Base-by-base conservation (phyloP, 495 filamentous ascomycete genomes). In the Talaromyces liani region DNA sequence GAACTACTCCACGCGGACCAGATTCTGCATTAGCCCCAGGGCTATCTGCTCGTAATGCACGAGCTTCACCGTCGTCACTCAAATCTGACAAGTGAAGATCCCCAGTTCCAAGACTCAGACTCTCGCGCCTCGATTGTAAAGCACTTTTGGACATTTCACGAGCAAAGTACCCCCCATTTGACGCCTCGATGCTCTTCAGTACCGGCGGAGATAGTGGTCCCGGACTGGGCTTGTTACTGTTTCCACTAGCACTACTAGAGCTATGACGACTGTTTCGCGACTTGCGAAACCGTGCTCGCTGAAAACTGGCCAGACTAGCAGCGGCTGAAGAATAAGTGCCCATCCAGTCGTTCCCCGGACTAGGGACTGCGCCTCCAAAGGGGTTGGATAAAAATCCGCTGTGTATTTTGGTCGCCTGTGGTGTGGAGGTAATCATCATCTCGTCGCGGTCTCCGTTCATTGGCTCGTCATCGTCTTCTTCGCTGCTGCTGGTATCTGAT, bases 401-500 rank as follows among this genome's bases (percentile, higher is more conserved):
- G 1, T 66, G 69, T 51, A 77, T 69, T 33, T 73, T 75, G 61
- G 68, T 73, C n/a, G 69, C 78, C 72, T 77, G 77, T 64, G 76
- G 86, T 81, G 66, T 84, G 70, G 53, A 84, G 76, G 63, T 90
- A 84, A 59, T 89, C 88, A 62, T 88, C 33, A 86, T 79, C 62
- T 96, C 91, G 49, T 94, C 90, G 66, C 88, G 86, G 65, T 96
- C 91, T 57, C 88, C 82, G 27, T 82, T 91, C 87, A 94, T 92
- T 5, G 83, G 75, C 67, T 91, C 91, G 63, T 91, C 90, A 16
- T 90, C 87, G 57, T 85, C 89, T 0, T 88, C 90, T 60, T 84
- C 87, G 58, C 87, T 91, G 62, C 79, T 82, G 39, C 87, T 89
- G n/a, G 88, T 88, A 62, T 93, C 91, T 0, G 87, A 90, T 24